These are phyloP conservation scores for Globisporangium radiosum DNA, from an alignment of 352 stramenopile species.

Conservation along the genomic window DNA sequence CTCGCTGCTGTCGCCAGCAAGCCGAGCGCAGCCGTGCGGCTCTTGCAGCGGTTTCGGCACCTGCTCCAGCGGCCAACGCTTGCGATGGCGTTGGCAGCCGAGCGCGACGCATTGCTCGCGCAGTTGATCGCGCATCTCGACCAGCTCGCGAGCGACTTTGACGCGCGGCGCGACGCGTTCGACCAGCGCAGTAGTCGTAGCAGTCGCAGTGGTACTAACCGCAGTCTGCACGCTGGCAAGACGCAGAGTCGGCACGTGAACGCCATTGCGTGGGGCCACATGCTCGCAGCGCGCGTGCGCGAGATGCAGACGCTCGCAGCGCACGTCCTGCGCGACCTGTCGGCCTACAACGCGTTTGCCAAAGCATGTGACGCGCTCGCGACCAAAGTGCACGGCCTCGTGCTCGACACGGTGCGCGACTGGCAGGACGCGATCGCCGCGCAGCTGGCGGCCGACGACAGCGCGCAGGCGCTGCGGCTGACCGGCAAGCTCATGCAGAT, in stretches of 20 bases:
- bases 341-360: slow-evolving; percentile 42
- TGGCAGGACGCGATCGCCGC: slow-evolving; percentile 82
- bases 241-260: slow-evolving; percentile 82
- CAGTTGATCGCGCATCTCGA: slow-evolving; percentile 83
- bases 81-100: slow-evolving; percentile 56
- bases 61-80: slow-evolving; percentile 79
- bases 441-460: slow-evolving; percentile 56
- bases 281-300: slow-evolving; percentile 49
- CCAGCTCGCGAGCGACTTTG: slow-evolving; percentile 85
- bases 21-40: slow-evolving; percentile 55
- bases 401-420: slow-evolving; percentile 77
- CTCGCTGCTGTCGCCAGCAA: slow-evolving; percentile 55
- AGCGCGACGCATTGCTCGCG: slow-evolving; percentile 85
- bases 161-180: slow-evolving; percentile 32
- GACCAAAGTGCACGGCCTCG: slow-evolving; percentile 47
- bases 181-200: slow-evolving; percentile 8
- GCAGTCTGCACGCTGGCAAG: slow-evolving; percentile 56
- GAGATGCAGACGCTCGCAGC: slow-evolving; percentile 43
- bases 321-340: slow-evolving; percentile 61
- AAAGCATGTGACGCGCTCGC: slow-evolving; percentile 52
- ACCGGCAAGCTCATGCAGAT: slow-evolving; percentile 90
- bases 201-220: no score
- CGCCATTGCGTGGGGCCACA: slow-evolving; percentile 80
- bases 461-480: slow-evolving; percentile 56
- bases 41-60: slow-evolving; percentile 84